Percentiles rank a stretch among this genome's conserved stretches.
Evolutionary conservation across 2,329 filamentous ascomycete genomes (phyloP).

Genomic region (Coleophoma eucalyptorum): DNA sequence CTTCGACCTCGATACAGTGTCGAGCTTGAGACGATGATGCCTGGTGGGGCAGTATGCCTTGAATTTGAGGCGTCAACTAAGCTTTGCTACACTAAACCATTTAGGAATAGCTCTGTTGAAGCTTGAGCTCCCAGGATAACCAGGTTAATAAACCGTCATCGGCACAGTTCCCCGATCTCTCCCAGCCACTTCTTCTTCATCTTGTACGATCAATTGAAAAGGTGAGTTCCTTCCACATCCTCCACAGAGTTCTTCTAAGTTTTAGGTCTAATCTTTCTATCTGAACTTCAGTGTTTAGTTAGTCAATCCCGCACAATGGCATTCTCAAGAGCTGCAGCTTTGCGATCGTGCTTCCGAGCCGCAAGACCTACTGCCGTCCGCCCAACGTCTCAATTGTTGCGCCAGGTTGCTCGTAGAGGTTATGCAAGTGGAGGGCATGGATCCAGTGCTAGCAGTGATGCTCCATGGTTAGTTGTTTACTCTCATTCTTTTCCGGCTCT

Average conservation of each 20-base stretch:
- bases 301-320: constrained; percentile 23
- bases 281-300: constrained; percentile 23
- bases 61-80: background rate
- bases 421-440: constrained; percentile 39
- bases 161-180: constrained; percentile 8
- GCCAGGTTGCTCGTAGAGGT: constrained; percentile 36
- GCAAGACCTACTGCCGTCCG: constrained; percentile 28
- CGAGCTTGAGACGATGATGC: no score
- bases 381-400: constrained; percentile 28
- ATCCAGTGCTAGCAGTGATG: constrained; percentile 37
- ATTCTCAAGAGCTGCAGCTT: constrained; percentile 29
- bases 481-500: background rate
- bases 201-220: constrained; percentile 14
- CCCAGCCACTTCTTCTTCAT: constrained; percentile 3
- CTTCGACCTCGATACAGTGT: background rate
- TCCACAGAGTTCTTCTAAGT: constrained; percentile 4
- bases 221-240: constrained; percentile 9
- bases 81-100: no score
- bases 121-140: no score
- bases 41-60: background rate
- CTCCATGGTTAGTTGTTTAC: constrained; percentile 40
- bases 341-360: constrained; percentile 29
- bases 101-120: no score
- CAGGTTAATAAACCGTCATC: background rate
- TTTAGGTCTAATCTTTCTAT: constrained; percentile 6